Conservation (phyloP, 768 basidiomycete genomes). For the Collybiopsis luxurians region DNA sequence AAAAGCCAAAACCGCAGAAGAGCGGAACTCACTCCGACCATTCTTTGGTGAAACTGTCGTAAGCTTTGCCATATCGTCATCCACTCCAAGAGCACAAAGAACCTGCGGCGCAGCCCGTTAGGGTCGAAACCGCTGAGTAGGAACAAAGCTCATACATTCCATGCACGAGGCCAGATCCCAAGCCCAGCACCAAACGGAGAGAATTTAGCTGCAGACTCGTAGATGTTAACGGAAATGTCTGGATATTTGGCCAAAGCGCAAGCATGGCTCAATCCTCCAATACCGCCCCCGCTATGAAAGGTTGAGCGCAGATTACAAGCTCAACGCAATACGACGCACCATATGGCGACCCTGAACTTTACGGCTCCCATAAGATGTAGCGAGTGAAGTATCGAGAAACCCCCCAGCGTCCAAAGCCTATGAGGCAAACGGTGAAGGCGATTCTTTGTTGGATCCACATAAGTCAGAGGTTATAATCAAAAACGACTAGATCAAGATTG, state of each 20-base stretch:
- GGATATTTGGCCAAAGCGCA: conserved; percentile 26
- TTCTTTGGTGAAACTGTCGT: conserved; percentile 21
- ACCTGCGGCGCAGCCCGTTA: no score
- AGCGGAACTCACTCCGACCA: conserved; percentile 16
- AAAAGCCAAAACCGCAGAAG: conserved; percentile 12
- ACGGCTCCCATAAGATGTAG: not conserved
- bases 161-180: conserved; percentile 37
- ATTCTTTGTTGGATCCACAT: conserved; percentile 8
- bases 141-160: no score
- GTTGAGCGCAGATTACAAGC: not conserved
- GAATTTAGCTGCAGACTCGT: conserved; percentile 40
- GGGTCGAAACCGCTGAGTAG: no score
- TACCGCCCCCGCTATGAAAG: conserved; percentile 27
- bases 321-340: conserved; percentile 9
- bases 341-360: conserved; percentile 12
- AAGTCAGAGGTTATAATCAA: conserved; percentile 5
- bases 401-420: conserved; percentile 1
- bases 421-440: not conserved
- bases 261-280: conserved; percentile 29
- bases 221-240: conserved; percentile 39
- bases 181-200: conserved; percentile 46
- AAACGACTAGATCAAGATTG: conserved; percentile 8
- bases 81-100: conserved; percentile 37
- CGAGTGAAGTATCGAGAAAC: not conserved
- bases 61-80: conserved; percentile 26